These are phyloP conservation scores for Metarhizium anisopliae DNA, from an alignment of 2,329 filamentous ascomycete species.

Conservation along the genomic window DNA sequence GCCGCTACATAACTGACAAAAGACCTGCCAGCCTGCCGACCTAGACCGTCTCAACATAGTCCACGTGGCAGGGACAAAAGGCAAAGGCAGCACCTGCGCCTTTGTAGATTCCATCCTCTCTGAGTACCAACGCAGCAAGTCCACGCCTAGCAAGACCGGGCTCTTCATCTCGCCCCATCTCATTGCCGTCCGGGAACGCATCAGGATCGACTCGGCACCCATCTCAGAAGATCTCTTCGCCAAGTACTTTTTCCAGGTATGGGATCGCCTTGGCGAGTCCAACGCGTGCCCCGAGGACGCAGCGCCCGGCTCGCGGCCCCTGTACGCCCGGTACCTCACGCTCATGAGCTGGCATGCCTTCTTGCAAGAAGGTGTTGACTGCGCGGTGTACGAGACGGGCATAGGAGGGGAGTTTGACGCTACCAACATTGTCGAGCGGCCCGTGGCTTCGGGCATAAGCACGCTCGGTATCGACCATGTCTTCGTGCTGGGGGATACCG, in stretches of 20 bases:
- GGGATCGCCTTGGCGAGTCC: constrained; percentile 42
- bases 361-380: constrained; percentile 51
- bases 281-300: constrained; percentile 22
- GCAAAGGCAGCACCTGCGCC: constrained; percentile 65
- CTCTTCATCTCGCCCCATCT: constrained; percentile 64
- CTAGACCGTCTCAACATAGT: constrained; percentile 55
- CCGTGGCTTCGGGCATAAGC: constrained; percentile 51
- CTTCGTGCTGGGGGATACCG: constrained; percentile 49
- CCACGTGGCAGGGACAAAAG: constrained; percentile 68
- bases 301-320: constrained; percentile 35
- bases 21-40: constrained; percentile 28
- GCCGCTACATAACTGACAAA: neutral
- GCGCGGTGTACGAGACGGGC: constrained; percentile 57
- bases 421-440: constrained; percentile 54
- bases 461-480: constrained; percentile 64
- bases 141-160: constrained; percentile 39
- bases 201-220: constrained; percentile 50
- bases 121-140: constrained; percentile 29
- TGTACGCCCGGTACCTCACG: constrained; percentile 54
- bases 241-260: constrained; percentile 59
- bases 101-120: constrained; percentile 56
- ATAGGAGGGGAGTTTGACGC: constrained; percentile 61
- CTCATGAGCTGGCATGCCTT: constrained; percentile 62
- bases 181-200: constrained; percentile 57
- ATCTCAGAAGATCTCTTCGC: constrained; percentile 51